Percentiles rank a stretch among this genome's conserved stretches.
Conservation (phyloP, 371 early-diverging fungal genomes). For the Gilbertella persicaria region DNA sequence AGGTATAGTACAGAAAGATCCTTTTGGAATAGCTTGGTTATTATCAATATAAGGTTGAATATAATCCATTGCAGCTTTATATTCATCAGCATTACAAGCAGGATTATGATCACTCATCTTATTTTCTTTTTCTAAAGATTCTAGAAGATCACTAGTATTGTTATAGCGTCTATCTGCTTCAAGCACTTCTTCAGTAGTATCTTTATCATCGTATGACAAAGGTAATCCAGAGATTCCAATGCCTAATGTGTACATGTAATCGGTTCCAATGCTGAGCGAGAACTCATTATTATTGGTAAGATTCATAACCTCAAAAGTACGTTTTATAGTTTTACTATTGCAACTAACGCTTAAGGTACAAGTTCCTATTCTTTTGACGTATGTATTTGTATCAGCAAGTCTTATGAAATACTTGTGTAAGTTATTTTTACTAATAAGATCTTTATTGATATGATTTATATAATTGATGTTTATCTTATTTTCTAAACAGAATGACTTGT, state of each 20-base stretch:
- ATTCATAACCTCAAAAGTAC: neutral
- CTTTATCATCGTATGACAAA: neutral
- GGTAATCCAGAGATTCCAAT: slow-evolving; percentile 3
- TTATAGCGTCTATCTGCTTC: slow-evolving; percentile 3
- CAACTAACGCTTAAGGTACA: neutral
- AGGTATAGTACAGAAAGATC: too few relatives aligned
- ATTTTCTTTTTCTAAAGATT: neutral
- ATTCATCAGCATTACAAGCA: neutral
- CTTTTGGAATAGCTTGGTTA: slow-evolving; percentile 6
- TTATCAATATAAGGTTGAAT: slow-evolving; percentile 4
- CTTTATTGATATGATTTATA: too few relatives aligned
- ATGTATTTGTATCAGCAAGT: neutral
- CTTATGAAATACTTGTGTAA: neutral
- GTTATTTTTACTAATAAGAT: too few relatives aligned
- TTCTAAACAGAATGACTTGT: too few relatives aligned
- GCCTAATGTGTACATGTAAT: neutral
- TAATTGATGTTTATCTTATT: too few relatives aligned
- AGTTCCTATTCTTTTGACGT: neutral
- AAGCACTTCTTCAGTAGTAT: neutral
- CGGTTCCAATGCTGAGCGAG: neutral
- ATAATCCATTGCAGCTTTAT: slow-evolving; percentile 1
- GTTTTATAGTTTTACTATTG: neutral
- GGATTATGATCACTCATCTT: neutral
- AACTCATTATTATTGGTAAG: neutral
- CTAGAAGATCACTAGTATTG: slow-evolving; percentile 1